phyloP scores from a whole-genome alignment of 257 asterid species.

The Solanum chilense region DNA sequence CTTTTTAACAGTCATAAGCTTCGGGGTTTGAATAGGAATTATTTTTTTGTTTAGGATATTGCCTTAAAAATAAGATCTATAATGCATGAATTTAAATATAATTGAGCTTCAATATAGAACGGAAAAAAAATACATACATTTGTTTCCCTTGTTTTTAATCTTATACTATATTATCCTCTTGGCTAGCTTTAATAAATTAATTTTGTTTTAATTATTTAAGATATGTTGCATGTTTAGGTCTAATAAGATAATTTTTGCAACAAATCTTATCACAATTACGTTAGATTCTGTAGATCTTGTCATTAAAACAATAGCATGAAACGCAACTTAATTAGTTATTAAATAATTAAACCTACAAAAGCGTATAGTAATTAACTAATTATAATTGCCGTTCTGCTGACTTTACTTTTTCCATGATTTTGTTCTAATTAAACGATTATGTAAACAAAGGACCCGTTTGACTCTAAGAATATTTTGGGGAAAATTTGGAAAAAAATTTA shows the following conservation, averaged over 20 bases:
- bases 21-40: background rate
- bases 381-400: background rate
- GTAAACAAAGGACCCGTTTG: background rate
- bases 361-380: background rate
- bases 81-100: too few species aligned
- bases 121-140: background rate
- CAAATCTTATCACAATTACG: background rate
- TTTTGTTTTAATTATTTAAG: background rate
- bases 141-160: background rate
- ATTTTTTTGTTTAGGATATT: too few species aligned
- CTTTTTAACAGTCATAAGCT: background rate
- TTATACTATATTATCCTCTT: background rate
- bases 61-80: too few species aligned
- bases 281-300: background rate
- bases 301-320: background rate
- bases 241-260: background rate
- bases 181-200: background rate
- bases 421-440: background rate
- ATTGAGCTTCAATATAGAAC: rapidly evolving
- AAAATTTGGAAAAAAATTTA: too few species aligned
- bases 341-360: background rate
- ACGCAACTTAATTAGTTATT: background rate
- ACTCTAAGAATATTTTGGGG: too few species aligned
- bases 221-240: background rate
- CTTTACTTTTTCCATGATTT: background rate